A percentile compares a stretch with the other conserved stretches of the same genome.
Conservation (phyloP, 441 rosid genomes). For the Pelargonium australe region DNA sequence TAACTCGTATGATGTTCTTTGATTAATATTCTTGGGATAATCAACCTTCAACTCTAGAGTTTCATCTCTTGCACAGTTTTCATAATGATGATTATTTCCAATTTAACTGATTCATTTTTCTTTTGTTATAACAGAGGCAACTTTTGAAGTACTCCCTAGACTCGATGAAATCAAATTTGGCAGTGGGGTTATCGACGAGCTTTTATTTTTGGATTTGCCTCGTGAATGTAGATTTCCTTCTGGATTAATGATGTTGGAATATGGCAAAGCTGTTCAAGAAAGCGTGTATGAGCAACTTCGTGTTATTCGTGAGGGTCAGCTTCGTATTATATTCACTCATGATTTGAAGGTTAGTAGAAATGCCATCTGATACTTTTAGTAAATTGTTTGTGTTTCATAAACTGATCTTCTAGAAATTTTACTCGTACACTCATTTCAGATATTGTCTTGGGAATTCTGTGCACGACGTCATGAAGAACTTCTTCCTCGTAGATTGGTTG, state of each 20-base stretch:
- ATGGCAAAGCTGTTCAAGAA: constrained; percentile 92
- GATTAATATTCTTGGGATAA: background rate
- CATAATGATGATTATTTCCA: background rate
- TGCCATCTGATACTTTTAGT: constrained; percentile 12
- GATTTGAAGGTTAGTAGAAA: constrained; percentile 66
- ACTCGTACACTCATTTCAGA: constrained; percentile 35
- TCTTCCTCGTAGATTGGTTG: constrained; percentile 89
- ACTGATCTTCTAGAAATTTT: constrained; percentile 15
- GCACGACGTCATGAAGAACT: constrained; percentile 92
- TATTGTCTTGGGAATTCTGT: constrained; percentile 97
- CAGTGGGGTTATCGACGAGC: constrained; percentile 94
- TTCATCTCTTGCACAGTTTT: background rate
- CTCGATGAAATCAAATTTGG: constrained; percentile 95
- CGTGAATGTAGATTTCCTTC: constrained; percentile 67
- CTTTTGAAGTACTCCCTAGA: constrained; percentile 92
- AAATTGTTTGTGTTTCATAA: background rate
- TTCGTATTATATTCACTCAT: constrained; percentile 77
- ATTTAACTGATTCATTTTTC: background rate
- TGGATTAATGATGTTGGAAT: constrained; percentile 81
- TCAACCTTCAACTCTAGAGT: background rate
- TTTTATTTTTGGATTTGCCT: constrained; percentile 82
- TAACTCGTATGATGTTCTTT: background rate
- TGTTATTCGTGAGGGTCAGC: constrained; percentile 96
- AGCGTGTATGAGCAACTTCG: constrained; percentile 95
- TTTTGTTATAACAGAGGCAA: constrained; percentile 60